Percentiles rank a stretch among this genome's conserved stretches.
phyloP scores from a whole-genome alignment of 176 grass and related monocot species.

The Neostapfia colusana region DNA sequence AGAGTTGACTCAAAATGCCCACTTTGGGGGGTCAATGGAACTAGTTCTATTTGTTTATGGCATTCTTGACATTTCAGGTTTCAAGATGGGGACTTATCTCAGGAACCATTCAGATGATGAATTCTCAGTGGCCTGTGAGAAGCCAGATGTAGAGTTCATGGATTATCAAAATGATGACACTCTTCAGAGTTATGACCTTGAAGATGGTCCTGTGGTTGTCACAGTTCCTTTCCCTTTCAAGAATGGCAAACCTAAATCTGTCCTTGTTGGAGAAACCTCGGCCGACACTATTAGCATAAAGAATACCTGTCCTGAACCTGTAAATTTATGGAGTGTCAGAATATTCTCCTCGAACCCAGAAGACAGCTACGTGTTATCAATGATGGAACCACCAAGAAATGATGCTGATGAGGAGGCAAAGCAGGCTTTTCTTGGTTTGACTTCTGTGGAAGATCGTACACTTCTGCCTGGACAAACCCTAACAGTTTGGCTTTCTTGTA shows the following conservation, averaged over 20 bases:
- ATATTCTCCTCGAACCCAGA: conserved; percentile 90
- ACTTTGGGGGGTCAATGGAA: neutral
- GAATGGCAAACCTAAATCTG: conserved; percentile 66
- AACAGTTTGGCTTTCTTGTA: conserved; percentile 88
- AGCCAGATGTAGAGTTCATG: conserved; percentile 81
- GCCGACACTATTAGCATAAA: conserved; percentile 52
- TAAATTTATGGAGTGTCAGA: conserved; percentile 74
- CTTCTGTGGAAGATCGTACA: conserved; percentile 70
- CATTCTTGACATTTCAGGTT: conserved; percentile 26
- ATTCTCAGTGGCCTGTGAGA: conserved; percentile 68
- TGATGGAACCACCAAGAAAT: conserved; percentile 73
- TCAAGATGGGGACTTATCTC: conserved; percentile 44
- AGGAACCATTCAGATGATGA: conserved; percentile 62
- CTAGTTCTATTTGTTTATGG: neutral
- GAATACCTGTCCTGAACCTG: conserved; percentile 64
- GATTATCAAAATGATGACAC: conserved; percentile 75
- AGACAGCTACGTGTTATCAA: conserved; percentile 73
- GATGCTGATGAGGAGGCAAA: conserved; percentile 51
- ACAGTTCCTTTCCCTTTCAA: conserved; percentile 74
- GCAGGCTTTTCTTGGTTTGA: conserved; percentile 56
- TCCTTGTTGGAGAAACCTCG: conserved; percentile 63
- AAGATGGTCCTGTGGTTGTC: conserved; percentile 62
- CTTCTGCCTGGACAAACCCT: conserved; percentile 71
- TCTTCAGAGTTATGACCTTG: conserved; percentile 52
- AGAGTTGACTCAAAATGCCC: neutral